These are phyloP conservation scores for Populus hybrid DNA, from an alignment of 441 rosid genomes.

Conservation along the genomic window DNA sequence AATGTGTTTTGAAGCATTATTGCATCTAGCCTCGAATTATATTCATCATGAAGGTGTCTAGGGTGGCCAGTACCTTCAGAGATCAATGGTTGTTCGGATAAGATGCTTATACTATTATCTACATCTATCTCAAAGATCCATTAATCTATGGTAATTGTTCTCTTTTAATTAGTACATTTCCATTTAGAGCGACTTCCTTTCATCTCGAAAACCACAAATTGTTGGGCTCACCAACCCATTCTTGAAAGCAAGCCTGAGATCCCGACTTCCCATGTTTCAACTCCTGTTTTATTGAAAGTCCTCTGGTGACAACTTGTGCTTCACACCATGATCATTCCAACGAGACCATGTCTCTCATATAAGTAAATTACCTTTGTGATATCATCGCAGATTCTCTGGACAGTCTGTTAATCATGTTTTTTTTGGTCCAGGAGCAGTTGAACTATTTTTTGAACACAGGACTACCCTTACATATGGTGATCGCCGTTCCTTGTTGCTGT, in stretches of 20 bases:
- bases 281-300: background rate
- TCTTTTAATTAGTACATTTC: background rate
- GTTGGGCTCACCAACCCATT: too few relatives aligned
- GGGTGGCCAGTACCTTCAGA: background rate
- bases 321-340: background rate
- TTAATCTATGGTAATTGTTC: background rate
- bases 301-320: background rate
- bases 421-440: slow-evolving; percentile 51
- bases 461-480: slow-evolving; percentile 72
- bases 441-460: slow-evolving; percentile 84
- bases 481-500: slow-evolving; percentile 91
- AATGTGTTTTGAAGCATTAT: background rate
- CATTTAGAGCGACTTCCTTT: background rate
- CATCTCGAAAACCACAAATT: background rate
- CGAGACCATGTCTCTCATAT: background rate
- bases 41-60: background rate
- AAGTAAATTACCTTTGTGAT: background rate
- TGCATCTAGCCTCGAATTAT: background rate
- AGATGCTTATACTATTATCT: background rate
- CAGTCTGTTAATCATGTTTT: background rate
- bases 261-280: background rate
- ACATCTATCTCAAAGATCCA: background rate
- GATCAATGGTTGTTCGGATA: background rate
- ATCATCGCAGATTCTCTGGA: background rate
- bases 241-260: background rate